Conservation (phyloP, 495 filamentous ascomycete genomes). For the Staphylotrichum tortipilum region DNA sequence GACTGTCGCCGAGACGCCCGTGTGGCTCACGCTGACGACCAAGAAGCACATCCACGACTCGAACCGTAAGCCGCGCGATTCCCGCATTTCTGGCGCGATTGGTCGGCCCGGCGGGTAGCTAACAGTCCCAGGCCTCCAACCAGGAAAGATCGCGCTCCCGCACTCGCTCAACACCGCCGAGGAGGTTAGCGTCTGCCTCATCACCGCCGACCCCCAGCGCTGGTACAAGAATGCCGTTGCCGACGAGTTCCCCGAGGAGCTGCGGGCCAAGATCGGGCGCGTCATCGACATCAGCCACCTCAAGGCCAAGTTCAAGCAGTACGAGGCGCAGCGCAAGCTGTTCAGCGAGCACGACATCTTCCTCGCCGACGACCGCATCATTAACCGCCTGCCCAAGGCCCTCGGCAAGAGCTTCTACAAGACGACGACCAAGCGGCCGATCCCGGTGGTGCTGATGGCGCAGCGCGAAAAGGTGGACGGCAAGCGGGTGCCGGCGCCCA, state of each 20-base stretch:
- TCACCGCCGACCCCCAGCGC: slow-evolving; percentile 66
- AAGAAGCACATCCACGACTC: slow-evolving; percentile 59
- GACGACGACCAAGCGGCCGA: slow-evolving; percentile 66
- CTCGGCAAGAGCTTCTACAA: slow-evolving; percentile 88
- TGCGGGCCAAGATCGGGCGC: slow-evolving; percentile 64
- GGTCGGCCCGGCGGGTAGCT: too few species aligned
- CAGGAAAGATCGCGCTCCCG: slow-evolving; percentile 50
- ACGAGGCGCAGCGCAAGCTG: slow-evolving; percentile 79
- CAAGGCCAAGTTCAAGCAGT: slow-evolving; percentile 74
- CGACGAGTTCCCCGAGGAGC: slow-evolving; percentile 61
- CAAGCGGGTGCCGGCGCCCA: slow-evolving; percentile 50
- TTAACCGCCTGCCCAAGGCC: slow-evolving; percentile 62
- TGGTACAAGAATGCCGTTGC: slow-evolving; percentile 76
- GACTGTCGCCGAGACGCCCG: slow-evolving; percentile 38
- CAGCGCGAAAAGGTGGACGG: slow-evolving; percentile 56
- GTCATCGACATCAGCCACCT: slow-evolving; percentile 80
- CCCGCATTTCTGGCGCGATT: too few species aligned
- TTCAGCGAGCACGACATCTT: slow-evolving; percentile 76
- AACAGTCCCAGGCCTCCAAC: slow-evolving; percentile 51
- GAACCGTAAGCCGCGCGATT: slow-evolving; percentile 11
- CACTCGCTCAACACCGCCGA: slow-evolving; percentile 58
- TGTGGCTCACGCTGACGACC: slow-evolving; percentile 82
- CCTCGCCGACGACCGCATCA: slow-evolving; percentile 74
- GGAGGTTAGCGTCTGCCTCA: slow-evolving; percentile 64
- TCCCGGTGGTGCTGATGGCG: slow-evolving; percentile 67